Evolutionary conservation across 2,329 filamentous ascomycete genomes (phyloP).

Genomic region (Ceratocystis papillata): DNA sequence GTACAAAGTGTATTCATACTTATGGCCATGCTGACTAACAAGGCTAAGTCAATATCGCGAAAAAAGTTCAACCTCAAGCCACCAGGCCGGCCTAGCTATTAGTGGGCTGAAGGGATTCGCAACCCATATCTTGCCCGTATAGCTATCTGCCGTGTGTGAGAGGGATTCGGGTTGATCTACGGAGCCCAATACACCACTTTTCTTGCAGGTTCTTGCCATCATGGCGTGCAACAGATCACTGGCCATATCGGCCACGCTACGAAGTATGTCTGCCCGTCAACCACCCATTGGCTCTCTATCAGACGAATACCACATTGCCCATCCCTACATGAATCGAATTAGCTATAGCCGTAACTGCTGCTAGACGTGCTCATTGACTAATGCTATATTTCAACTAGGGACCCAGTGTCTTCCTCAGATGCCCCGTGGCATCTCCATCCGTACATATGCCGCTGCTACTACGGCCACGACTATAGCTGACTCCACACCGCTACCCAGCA

Average conservation of each 20-base stretch:
- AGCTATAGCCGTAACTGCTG: neutral
- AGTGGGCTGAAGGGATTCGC: conserved; percentile 15
- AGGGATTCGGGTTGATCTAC: neutral
- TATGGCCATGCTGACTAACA: conserved; percentile 23
- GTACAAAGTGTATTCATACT: neutral
- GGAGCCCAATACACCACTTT: neutral
- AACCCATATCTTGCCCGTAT: neutral
- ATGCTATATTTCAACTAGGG: conserved; percentile 1
- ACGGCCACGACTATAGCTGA: conserved; percentile 25
- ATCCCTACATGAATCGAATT: neutral
- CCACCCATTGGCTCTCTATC: neutral
- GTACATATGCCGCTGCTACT: conserved; percentile 30
- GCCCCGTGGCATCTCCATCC: conserved; percentile 14
- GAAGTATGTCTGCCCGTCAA: conserved; percentile 13
- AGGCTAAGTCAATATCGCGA: conserved; percentile 19
- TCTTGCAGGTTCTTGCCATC: neutral
- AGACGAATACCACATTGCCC: neutral
- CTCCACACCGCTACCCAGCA: conserved; percentile 26
- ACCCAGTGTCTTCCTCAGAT: conserved; percentile 11
- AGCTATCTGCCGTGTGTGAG: neutral
- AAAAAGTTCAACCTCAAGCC: conserved; percentile 24
- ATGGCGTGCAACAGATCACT: conserved; percentile 17
- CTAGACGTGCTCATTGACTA: neutral
- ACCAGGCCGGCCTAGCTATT: neutral
- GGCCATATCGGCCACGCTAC: conserved; percentile 17